Evolutionary conservation across 345 rosid genomes (phyloP).

Genomic region (Pugionium cornutum): DNA sequence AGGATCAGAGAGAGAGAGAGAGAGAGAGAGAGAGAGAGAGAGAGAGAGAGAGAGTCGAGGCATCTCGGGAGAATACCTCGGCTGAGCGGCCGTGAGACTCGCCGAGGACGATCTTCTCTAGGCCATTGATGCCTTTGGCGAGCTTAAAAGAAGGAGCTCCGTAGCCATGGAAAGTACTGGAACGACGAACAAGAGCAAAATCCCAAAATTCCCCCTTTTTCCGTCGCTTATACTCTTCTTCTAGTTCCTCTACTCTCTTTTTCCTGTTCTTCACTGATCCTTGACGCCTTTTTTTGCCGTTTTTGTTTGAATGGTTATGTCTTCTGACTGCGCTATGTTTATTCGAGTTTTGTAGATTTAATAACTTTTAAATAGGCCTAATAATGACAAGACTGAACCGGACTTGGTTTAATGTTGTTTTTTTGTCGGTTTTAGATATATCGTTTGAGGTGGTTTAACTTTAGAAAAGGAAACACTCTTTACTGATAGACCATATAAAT

Average conservation of each 20-base stretch:
- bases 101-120: conserved; percentile 73
- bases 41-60: background rate
- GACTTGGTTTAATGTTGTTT: too few relatives aligned
- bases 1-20: conserved; percentile 22
- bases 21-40: background rate
- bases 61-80: conserved; percentile 52
- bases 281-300: conserved; percentile 25
- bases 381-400: too few relatives aligned
- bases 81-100: conserved; percentile 68
- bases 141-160: conserved; percentile 49
- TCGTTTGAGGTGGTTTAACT: too few relatives aligned
- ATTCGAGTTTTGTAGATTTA: background rate
- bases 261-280: conserved; percentile 15
- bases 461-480: too few relatives aligned
- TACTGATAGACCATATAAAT: too few relatives aligned
- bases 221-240: conserved; percentile 23
- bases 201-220: background rate
- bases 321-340: conserved; percentile 1
- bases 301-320: conserved; percentile 21
- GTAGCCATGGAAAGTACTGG: conserved; percentile 42
- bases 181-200: conserved; percentile 8
- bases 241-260: background rate
- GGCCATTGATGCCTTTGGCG: conserved; percentile 69
- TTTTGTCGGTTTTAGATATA: too few relatives aligned
- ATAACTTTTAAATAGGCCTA: too few relatives aligned